These are phyloP conservation scores for Backusella westeae DNA, from an alignment of 192 early-diverging fungal species.

Conservation along the genomic window DNA sequence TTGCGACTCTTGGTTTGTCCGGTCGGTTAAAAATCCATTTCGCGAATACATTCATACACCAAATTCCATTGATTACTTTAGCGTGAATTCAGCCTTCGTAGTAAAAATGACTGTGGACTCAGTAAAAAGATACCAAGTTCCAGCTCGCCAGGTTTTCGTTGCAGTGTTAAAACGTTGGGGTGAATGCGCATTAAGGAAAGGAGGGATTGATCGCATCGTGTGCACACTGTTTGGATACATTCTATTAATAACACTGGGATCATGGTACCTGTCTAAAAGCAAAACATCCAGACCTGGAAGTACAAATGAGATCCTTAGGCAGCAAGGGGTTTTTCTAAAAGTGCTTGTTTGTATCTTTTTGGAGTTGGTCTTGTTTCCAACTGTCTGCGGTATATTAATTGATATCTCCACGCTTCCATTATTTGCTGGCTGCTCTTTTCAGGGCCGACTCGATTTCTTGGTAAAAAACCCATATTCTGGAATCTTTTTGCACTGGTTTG, in stretches of 20 bases:
- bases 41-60: not conserved
- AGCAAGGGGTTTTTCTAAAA: slow-evolving; percentile 59
- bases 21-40: not conserved
- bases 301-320: slow-evolving; percentile 35
- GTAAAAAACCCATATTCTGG: slow-evolving; percentile 57
- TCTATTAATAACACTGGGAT: slow-evolving; percentile 45
- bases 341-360: slow-evolving; percentile 83
- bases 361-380: slow-evolving; percentile 86
- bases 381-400: slow-evolving; percentile 83
- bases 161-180: slow-evolving; percentile 33
- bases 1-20: not conserved
- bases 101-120: not conserved
- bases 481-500: slow-evolving; percentile 84
- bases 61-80: not conserved
- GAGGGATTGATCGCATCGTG: slow-evolving; percentile 51
- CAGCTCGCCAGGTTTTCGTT: not conserved
- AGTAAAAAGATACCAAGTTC: not conserved
- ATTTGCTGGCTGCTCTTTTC: slow-evolving; percentile 54
- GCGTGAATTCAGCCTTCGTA: not conserved
- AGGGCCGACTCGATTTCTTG: slow-evolving; percentile 54
- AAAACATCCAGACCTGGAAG: slow-evolving; percentile 42
- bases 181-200: slow-evolving; percentile 41
- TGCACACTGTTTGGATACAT: slow-evolving; percentile 63
- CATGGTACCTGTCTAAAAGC: slow-evolving; percentile 47
- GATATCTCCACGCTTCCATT: slow-evolving; percentile 78